A percentile compares a stretch with the other conserved stretches of the same genome.
These are phyloP conservation scores for Metschnikowia continentalis DNA, from an alignment of 805 yeast genomes.

Conservation along the genomic window DNA sequence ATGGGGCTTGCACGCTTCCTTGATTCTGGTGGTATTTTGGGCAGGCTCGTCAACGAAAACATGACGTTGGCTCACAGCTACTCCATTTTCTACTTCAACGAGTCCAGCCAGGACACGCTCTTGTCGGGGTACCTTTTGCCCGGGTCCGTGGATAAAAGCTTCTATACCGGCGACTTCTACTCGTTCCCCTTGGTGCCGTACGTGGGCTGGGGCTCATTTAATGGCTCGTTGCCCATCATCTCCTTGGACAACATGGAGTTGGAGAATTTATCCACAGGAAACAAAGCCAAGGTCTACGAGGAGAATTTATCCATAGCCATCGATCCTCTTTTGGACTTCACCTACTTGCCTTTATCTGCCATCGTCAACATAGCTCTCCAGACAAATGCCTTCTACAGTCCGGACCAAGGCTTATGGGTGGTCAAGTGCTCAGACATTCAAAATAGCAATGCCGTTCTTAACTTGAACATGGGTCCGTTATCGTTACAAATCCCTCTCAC, in stretches of 20 bases:
- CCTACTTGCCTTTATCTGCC: slow-evolving; percentile 51
- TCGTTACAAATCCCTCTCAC: slow-evolving; percentile 47
- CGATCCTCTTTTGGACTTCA: slow-evolving; percentile 50
- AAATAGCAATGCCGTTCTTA: slow-evolving; percentile 45
- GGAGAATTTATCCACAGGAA: slow-evolving; percentile 34
- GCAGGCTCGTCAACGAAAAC: slow-evolving; percentile 17
- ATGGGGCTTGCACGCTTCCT: slow-evolving; percentile 33
- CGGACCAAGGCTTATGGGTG: slow-evolving; percentile 49
- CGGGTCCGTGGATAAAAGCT: slow-evolving; percentile 54
- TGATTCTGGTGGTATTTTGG: slow-evolving; percentile 27
- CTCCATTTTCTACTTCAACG: slow-evolving; percentile 27
- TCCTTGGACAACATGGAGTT: slow-evolving; percentile 22
- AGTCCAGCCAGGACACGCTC: slow-evolving; percentile 8
- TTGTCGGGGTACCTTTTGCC: slow-evolving; percentile 41
- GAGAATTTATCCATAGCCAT: slow-evolving; percentile 49
- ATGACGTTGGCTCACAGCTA: slow-evolving; percentile 29
- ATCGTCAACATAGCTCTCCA: slow-evolving; percentile 65
- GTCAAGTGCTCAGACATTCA: slow-evolving; percentile 53
- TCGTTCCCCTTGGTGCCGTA: slow-evolving; percentile 48
- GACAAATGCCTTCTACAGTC: slow-evolving; percentile 58
- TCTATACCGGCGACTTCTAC: slow-evolving; percentile 44
- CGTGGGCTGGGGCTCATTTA: slow-evolving; percentile 15
- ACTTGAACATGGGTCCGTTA: slow-evolving; percentile 51
- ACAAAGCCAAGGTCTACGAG: slow-evolving; percentile 28
- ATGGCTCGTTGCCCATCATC: slow-evolving; percentile 25